Evolutionary conservation across 1,139 yeast genomes (phyloP), one percentile per base, ranked within the genome.

Genomic region (Saccharomyces hybrid): DNA sequence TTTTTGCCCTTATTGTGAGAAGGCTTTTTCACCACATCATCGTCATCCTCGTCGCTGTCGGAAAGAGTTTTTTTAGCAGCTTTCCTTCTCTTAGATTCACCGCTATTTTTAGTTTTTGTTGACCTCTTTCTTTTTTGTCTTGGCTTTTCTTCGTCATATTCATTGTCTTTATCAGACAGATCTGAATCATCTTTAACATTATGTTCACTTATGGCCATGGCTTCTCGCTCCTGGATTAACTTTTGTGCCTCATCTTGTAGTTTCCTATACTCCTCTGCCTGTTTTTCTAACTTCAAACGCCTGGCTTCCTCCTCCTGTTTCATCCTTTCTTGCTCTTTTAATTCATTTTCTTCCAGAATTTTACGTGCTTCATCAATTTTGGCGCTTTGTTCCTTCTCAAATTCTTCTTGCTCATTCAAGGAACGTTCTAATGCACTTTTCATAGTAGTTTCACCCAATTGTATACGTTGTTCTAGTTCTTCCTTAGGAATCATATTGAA

Each of bases 401-500:
- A 84, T 54, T 79, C 85, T 59, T 78, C 77, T 61, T 95, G 96
- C 61, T 88, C 95, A 28, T 78, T 82, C 52, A 86, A 74, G 31
- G 85, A 83, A 56, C 84, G 79, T 61, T 80, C 86, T 57, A 93
- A 77, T 65, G 91, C 85, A 56, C 80, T 82, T 59, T 81, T 76
- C 66, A 91, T 77, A 0, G 96, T 87, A 55, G 83, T 82, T 46
- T 83, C 78, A 64, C 96, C 97, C 78, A 89, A 81, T 60, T 81
- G 81, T 16, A 95, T 95, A 72, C 98, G 84, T 57, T 89, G 85
- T 64, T 83, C 85, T 62, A 95, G 76, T 59, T 91, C 97, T 25
- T 82, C 81, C 48, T 61, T 50, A 82, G 80, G 95, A 84, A 71
- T 83, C 85, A 55, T 96, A 91, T 25, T 95, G 82, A 63, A 80